Evolutionary conservation across 495 filamentous ascomycete genomes (phyloP).

Genomic region (Tuber indicum): DNA sequence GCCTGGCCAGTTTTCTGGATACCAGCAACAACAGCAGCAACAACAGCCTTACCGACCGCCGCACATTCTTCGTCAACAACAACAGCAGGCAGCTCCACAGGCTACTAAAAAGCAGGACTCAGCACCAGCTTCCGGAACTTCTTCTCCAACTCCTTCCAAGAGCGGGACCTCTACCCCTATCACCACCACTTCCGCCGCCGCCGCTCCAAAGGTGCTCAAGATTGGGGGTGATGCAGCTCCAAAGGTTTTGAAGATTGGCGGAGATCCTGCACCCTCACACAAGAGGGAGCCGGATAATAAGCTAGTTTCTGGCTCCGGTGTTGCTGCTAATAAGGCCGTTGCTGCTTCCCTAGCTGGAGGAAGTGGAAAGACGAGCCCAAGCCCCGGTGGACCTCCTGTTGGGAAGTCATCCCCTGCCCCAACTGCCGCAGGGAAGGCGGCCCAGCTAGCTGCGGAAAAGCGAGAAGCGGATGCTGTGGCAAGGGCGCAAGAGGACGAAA

Average conservation of each 20-base stretch:
- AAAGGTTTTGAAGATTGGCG: slow-evolving; percentile 64
- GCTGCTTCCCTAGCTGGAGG: slow-evolving; percentile 11
- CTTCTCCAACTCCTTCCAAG: slow-evolving; percentile 44
- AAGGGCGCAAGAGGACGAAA: slow-evolving; percentile 78
- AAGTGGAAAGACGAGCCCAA: slow-evolving; percentile 26
- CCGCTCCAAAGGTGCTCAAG: slow-evolving; percentile 51
- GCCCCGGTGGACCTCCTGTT: slow-evolving; percentile 8
- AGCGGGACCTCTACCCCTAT: slow-evolving; percentile 43
- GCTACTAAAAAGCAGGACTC: slow-evolving; percentile 61
- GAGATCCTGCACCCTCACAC: slow-evolving; percentile 44
- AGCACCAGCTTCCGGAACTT: slow-evolving; percentile 41
- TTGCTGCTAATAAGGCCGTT: slow-evolving; percentile 38
- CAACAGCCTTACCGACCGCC: slow-evolving; percentile 46
- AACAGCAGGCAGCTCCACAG: slow-evolving; percentile 52
- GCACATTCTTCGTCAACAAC: slow-evolving; percentile 49
- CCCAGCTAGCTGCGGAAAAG: slow-evolving; percentile 48
- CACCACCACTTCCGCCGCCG: slow-evolving; percentile 10
- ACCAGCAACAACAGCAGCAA: slow-evolving; percentile 45
- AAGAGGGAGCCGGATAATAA: slow-evolving; percentile 54
- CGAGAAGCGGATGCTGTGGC: slow-evolving; percentile 77
- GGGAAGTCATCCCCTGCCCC: slow-evolving; percentile 32
- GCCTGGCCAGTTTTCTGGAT: slow-evolving; percentile 42
- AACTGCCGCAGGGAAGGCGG: slow-evolving; percentile 47
- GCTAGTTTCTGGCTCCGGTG: slow-evolving; percentile 49
- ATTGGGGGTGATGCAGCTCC: slow-evolving; percentile 51